Percentiles rank a stretch among this genome's conserved stretches.
These are phyloP conservation scores for Ophiocordyceps sinensis DNA, from an alignment of 2,329 filamentous ascomycete genomes.

Conservation along the genomic window DNA sequence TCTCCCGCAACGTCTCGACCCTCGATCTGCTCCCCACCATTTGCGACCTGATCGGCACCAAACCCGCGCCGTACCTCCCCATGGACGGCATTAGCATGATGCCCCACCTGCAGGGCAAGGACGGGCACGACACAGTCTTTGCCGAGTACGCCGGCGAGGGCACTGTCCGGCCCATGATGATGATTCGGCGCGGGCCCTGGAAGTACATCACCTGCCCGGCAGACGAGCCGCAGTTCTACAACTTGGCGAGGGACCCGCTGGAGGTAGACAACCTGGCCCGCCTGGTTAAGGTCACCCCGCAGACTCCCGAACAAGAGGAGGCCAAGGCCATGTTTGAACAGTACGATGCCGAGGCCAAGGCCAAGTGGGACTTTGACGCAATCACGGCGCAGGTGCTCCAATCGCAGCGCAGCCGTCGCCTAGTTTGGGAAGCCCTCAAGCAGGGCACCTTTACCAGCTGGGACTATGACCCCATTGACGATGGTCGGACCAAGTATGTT, in stretches of 20 bases:
- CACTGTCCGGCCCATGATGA: constrained; percentile 76
- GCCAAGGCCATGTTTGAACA: constrained; percentile 38
- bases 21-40: constrained; percentile 83
- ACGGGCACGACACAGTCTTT: constrained; percentile 75
- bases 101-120: constrained; percentile 52
- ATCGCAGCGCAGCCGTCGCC: constrained; percentile 63
- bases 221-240: constrained; percentile 74
- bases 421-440: constrained; percentile 70
- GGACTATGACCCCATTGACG: constrained; percentile 68
- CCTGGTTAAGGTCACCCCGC: constrained; percentile 21
- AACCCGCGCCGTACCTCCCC: constrained; percentile 55
- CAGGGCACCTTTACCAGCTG: constrained; percentile 65
- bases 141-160: constrained; percentile 94
- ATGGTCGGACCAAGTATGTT: constrained; percentile 50
- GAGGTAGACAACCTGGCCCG: constrained; percentile 63
- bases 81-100: constrained; percentile 75
- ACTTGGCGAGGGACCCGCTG: constrained; percentile 59
- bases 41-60: constrained; percentile 64
- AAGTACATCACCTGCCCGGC: constrained; percentile 81
- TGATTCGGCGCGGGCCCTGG: constrained; percentile 82
- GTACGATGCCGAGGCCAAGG: constrained; percentile 59
- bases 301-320: constrained; percentile 29
- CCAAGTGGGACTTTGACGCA: constrained; percentile 66
- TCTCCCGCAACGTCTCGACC: constrained; percentile 76
- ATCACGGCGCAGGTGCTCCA: constrained; percentile 62